Evolutionary conservation across 352 stramenopile genomes (phyloP), one percentile per base, ranked within the genome.

Genomic region (Phytophthora fragariaefolia): DNA sequence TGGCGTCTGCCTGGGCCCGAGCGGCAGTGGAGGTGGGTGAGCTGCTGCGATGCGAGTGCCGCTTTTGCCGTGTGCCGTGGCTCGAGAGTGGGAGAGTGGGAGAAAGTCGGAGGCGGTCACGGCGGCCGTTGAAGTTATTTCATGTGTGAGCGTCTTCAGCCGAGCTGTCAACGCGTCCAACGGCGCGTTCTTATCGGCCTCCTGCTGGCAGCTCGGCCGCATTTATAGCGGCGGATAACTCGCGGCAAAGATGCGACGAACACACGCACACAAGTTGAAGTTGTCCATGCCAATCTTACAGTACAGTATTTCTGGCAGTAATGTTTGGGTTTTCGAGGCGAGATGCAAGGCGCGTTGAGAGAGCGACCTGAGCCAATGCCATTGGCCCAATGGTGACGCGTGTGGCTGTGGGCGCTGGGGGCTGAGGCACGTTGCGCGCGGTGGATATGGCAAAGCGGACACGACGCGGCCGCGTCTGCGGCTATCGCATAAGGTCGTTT

Each of bases 151-250:
- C 40, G 24, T 15, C 47, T 40, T 43, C 49, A 28, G 49, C 20
- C 38, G 22, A n/a, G 49, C 28, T 20, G 20, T 13, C 36, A 27
- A 12, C 30, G 15, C 4, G 45, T 4, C 9, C 58, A 52, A 36
- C 48, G 36, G 47, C 47, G 38, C 24, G 47, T 36, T 66, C 58
- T 66, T 30, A 53, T 63, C 56, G 24, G 20, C 6, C 4, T 40
- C 15, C 4, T 46, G 51, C 53, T 24, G 51, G 52, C 28, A 34
- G 28, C 28, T 34, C 28, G 7, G 34, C 15, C 34, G 34, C 34
- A 43, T 43, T 43, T 43, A 43, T 43, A 43, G 34, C 34, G 12
- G n/a, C n/a, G 17, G 38, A 23, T 22, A 1, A 22, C 15, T 6
- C 4, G 38, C 40, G 40, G 40, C 34, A 42, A 42, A 42, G 13